Evolutionary conservation across 192 early-diverging fungal species (phyloP).

Genomic region (Radiomyces spectabilis): DNA sequence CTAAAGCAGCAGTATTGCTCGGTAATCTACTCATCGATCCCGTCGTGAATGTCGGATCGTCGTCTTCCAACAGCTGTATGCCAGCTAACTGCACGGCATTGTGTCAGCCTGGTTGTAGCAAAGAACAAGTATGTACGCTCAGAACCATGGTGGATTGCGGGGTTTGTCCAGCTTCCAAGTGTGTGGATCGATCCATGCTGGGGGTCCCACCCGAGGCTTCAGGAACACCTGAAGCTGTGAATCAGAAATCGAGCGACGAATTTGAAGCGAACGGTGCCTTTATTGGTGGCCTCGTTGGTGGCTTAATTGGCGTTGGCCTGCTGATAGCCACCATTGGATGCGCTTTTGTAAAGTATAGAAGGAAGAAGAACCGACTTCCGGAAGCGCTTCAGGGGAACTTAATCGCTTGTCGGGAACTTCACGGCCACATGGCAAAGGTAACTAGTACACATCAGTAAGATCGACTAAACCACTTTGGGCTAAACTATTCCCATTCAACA

Average conservation of each 20-base stretch:
- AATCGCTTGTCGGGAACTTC: too few species aligned
- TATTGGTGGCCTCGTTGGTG: conserved; percentile 4
- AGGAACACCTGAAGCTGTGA: background rate
- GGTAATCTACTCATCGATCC: too few species aligned
- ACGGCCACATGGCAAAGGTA: too few species aligned
- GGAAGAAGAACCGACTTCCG: background rate
- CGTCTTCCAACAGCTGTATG: background rate
- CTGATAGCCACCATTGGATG: background rate
- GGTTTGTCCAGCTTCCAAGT: background rate
- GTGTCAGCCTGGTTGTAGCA: background rate
- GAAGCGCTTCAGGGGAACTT: too few species aligned
- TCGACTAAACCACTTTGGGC: background rate
- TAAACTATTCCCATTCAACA: background rate
- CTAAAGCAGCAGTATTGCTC: too few species aligned
- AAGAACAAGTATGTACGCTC: background rate
- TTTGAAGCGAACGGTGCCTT: background rate
- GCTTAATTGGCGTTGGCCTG: background rate
- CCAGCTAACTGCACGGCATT: background rate
- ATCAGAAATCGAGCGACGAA: background rate
- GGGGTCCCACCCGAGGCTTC: background rate
- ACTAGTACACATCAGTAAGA: background rate
- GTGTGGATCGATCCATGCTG: background rate
- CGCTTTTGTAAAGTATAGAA: background rate
- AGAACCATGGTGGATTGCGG: background rate
- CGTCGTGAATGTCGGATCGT: too few species aligned